Percentiles rank a stretch among this genome's conserved stretches.
Conservation (phyloP, 73 alveolate genomes). For the Loxodes magnus region DNA sequence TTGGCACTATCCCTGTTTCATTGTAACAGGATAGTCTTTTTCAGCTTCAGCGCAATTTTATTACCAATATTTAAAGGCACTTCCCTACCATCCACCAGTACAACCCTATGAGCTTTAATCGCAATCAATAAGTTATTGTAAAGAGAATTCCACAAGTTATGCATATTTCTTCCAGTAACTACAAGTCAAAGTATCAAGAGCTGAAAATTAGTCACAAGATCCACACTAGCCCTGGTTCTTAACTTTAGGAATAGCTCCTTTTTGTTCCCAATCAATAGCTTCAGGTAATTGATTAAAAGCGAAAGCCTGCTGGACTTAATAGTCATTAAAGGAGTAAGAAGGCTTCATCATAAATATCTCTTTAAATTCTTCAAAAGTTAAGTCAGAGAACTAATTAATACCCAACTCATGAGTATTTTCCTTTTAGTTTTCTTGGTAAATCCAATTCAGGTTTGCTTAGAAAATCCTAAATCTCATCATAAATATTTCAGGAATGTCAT, state of each 20-base stretch:
- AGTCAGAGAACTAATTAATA: slow-evolving; percentile 21
- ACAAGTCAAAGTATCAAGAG: slow-evolving; percentile 36
- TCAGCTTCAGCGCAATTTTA: no score
- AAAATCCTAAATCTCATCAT: no score
- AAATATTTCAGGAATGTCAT: no score
- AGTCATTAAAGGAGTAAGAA: slow-evolving; percentile 28
- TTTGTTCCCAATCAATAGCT: slow-evolving; percentile 44
- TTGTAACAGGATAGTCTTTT: no score
- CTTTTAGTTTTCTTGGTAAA: no score
- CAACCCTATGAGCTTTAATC: no score
- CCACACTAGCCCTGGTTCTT: slow-evolving; percentile 68
- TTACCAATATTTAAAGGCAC: no score
- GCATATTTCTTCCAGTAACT: slow-evolving; percentile 20
- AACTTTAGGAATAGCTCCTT: slow-evolving; percentile 47
- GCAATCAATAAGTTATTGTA: slow-evolving; percentile 54
- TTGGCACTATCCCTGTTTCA: no score
- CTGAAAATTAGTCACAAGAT: slow-evolving; percentile 64
- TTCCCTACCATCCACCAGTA: no score
- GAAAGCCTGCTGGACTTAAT: not conserved
- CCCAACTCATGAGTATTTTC: no score
- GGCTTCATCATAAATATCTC: slow-evolving; percentile 11
- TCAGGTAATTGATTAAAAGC: slow-evolving; percentile 9
- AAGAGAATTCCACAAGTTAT: slow-evolving; percentile 19
- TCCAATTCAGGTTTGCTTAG: no score
- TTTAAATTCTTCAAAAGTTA: slow-evolving; percentile 27